Percentiles rank a stretch among this genome's conserved stretches.
These are phyloP conservation scores for Backusella australiensis DNA, from an alignment of 192 early-diverging fungal genomes.

Conservation along the genomic window DNA sequence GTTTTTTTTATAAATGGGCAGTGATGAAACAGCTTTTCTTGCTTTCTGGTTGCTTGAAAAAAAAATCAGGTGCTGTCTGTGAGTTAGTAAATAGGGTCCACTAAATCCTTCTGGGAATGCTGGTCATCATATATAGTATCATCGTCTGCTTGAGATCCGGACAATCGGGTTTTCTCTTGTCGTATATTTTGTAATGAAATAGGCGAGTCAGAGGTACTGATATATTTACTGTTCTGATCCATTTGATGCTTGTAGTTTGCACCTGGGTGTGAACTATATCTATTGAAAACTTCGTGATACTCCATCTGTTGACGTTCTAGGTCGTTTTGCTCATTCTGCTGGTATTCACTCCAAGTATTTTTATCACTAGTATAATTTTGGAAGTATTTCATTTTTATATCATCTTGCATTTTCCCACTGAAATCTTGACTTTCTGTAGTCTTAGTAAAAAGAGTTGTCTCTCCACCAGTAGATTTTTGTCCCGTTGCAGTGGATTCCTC, in stretches of 20 bases:
- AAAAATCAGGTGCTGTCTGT: not conserved
- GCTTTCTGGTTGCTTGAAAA: not conserved
- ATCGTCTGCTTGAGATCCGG: not conserved
- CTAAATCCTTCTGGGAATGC: not conserved
- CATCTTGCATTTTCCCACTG: not conserved
- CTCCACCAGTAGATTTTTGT: not conserved
- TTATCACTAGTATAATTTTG: not conserved
- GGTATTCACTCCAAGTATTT: not conserved
- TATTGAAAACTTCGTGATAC: not conserved
- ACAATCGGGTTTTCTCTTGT: not conserved
- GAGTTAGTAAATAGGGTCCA: not conserved
- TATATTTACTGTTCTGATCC: not conserved
- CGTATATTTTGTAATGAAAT: not conserved
- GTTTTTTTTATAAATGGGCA: not conserved
- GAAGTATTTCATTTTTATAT: constrained; percentile 4
- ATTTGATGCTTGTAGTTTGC: not conserved
- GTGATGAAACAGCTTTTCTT: not conserved
- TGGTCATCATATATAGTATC: constrained; percentile 4
- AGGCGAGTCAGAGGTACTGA: not conserved
- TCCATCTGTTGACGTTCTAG: constrained; percentile 2
- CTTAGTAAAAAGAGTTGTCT: not conserved
- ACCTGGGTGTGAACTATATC: not conserved
- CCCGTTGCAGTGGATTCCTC: not conserved
- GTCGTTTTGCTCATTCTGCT: not conserved
- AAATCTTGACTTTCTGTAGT: not conserved